Evolutionary conservation across 2,329 filamentous ascomycete species (phyloP), one percentile per base, ranked within the genome.

Genomic region (Colletotrichum orchidophilum): DNA sequence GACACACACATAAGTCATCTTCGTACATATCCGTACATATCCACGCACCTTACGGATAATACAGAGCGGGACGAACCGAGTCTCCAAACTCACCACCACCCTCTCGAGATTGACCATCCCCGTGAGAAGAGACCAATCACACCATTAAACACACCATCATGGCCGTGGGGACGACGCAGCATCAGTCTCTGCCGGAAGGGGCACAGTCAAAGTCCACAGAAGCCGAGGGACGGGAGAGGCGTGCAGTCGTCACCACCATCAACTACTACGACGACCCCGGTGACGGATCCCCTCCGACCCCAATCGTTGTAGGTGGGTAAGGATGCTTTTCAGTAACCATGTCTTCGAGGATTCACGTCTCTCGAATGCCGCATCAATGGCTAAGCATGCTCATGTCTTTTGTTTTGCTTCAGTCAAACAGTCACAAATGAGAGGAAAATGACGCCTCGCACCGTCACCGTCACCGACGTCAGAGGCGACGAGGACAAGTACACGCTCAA

Each of bases 341-440:
- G 33, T 63, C 49, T 46, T 29, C 15, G 29, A 50, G 35, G n/a
- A 1, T 46, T 9, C 7, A 9, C 39, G 7, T 46, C 7, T 46
- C 39, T 46, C 18, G 18, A 46, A 18, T 55, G 21, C 35, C 31
- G 15, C 13, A 8, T 29, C 18, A 58, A 21, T 35, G 21, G 7
- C 57, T 54, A 18, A 31, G 24, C 27, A 26, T 65, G 26, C 70
- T 72, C 54, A 66, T 64, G 53, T n/a, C 26, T 31, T 24, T 46
- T 27, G 13, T 21, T 29, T 27, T 53, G 52, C 33, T 11, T 58
- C 64, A 75, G 72, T 27, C 73, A 65, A 21, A 83, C 93, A 11
- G 81, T 92, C 50, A 80, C 92, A 66, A 93, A 93, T 81, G 91
- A 93, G 78, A 89, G 93, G 76, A 93, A 91, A 0, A 88, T 93